A percentile compares a stretch with the other conserved stretches of the same genome.
Evolutionary conservation across 2,329 filamentous ascomycete species (phyloP).

Genomic region (Exophiala sideris): DNA sequence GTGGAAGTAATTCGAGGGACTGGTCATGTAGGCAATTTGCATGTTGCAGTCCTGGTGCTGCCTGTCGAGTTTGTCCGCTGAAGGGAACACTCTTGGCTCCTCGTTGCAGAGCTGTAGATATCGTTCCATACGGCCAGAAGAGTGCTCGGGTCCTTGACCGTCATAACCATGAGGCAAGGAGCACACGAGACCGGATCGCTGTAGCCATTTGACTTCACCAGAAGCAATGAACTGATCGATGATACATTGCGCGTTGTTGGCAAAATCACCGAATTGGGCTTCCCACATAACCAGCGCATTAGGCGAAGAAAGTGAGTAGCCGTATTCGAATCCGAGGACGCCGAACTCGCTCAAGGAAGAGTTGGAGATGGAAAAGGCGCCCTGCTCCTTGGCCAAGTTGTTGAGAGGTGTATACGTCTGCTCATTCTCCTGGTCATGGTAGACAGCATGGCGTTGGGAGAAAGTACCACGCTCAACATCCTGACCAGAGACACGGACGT

Average conservation of each 20-base stretch:
- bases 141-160: slow-evolving; percentile 96
- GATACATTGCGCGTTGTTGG: slow-evolving; percentile 98
- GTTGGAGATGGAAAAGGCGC: slow-evolving; percentile 94
- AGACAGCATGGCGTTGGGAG: slow-evolving; percentile 93
- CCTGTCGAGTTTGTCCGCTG: slow-evolving; percentile 81
- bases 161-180: slow-evolving; percentile 97
- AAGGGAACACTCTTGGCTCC: slow-evolving; percentile 89
- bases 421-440: slow-evolving; percentile 96
- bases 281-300: slow-evolving; percentile 99
- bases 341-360: slow-evolving; percentile 77
- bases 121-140: slow-evolving; percentile 92
- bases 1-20: slow-evolving; percentile 93
- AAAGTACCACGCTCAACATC: slow-evolving; percentile 99
- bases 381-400: slow-evolving; percentile 84
- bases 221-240: slow-evolving; percentile 99
- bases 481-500: slow-evolving; percentile 95
- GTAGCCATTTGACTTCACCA: slow-evolving; percentile 97
- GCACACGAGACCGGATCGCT: slow-evolving; percentile 93
- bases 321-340: slow-evolving; percentile 93
- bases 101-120: slow-evolving; percentile 98
- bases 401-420: slow-evolving; percentile 89
- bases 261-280: slow-evolving; percentile 98
- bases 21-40: slow-evolving; percentile 97
- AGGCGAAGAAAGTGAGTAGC: slow-evolving; percentile 93
- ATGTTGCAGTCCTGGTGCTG: slow-evolving; percentile 99